These are phyloP conservation scores for Pyrus bretschneideri DNA, from an alignment of 306 rosid genomes.

Conservation along the genomic window DNA sequence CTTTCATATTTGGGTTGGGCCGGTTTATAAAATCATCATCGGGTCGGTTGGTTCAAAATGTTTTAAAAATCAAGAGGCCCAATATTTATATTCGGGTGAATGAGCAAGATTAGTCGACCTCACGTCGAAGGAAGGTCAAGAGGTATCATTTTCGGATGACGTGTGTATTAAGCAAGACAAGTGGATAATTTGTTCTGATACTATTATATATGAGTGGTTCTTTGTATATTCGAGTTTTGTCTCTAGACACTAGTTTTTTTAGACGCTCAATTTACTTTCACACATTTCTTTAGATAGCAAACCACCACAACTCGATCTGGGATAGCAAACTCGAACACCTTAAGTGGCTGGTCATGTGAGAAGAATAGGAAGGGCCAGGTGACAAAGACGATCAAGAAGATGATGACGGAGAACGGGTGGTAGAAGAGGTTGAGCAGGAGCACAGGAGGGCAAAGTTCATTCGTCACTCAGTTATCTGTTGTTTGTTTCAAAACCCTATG, in stretches of 20 bases:
- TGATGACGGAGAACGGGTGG: conserved; percentile 41
- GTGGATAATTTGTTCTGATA: no score
- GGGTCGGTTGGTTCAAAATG: neutral
- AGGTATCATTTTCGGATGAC: no score
- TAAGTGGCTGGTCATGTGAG: neutral
- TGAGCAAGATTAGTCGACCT: neutral
- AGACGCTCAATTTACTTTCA: no score
- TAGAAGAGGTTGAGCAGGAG: conserved; percentile 42
- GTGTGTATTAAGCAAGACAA: no score
- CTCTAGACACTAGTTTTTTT: no score
- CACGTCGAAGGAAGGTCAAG: neutral
- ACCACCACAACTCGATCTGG: conserved; percentile 24
- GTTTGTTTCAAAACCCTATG: no score
- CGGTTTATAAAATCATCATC: neutral
- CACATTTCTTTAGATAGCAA: no score
- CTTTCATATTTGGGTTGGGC: neutral
- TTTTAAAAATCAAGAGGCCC: neutral
- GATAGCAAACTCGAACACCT: conserved; percentile 20
- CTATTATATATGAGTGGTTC: no score
- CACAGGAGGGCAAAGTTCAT: neutral
- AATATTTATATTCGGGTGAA: neutral
- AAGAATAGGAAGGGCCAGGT: conserved; percentile 32
- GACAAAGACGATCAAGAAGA: conserved; percentile 26
- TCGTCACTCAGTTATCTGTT: fast-evolving
- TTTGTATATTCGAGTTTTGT: no score